Evolutionary conservation across 371 early-diverging fungal genomes (phyloP).

Genomic region (Actinomucor elegans): DNA sequence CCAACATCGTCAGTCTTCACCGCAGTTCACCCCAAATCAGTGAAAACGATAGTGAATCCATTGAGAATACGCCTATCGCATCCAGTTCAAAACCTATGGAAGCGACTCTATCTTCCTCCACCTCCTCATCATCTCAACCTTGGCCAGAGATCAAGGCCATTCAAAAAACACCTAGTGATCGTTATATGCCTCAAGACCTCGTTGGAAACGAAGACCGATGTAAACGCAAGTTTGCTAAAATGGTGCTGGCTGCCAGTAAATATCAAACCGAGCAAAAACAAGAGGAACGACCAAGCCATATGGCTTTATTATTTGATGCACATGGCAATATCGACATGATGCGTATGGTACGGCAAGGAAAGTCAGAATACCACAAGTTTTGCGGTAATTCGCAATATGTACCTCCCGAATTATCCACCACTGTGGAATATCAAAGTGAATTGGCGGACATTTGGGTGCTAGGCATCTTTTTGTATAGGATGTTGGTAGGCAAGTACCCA

Average conservation of each 20-base stretch:
- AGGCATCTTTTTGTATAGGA: conserved; percentile 39
- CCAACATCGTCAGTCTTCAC: conserved; percentile 9
- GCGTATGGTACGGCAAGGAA: conserved; percentile 22
- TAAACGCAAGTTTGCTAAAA: conserved; percentile 35
- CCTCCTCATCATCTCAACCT: conserved; percentile 5
- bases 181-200: conserved; percentile 15
- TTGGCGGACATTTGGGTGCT: conserved; percentile 46
- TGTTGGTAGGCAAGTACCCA: conserved; percentile 41
- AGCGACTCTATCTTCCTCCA: conserved; percentile 1
- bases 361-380: conserved; percentile 32
- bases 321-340: conserved; percentile 32
- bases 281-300: conserved; percentile 17
- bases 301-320: conserved; percentile 31
- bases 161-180: conserved; percentile 18
- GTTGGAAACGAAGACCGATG: conserved; percentile 35
- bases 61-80: too few species aligned
- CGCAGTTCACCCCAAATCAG: too few species aligned
- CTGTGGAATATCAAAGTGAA: conserved; percentile 23
- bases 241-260: conserved; percentile 34
- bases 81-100: too few species aligned
- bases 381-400: conserved; percentile 36
- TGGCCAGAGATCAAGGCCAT: conserved; percentile 7
- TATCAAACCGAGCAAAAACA: conserved; percentile 19
- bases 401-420: conserved; percentile 33
- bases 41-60: too few species aligned